Conservation (phyloP, 257 asterid genomes). For the Lycium barbarum region DNA sequence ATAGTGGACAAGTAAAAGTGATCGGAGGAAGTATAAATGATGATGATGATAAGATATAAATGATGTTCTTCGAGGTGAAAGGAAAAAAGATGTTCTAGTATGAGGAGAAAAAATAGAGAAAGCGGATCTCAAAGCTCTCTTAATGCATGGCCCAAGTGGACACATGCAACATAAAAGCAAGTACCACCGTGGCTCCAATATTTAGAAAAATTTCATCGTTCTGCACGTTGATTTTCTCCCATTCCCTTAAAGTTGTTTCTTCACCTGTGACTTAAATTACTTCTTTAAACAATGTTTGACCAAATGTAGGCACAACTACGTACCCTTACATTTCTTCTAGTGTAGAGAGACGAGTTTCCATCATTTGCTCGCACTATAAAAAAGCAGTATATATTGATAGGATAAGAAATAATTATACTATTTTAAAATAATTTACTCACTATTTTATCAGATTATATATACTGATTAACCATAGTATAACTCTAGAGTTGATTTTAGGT, state of each 20-base stretch:
- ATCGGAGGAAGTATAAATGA: too few relatives aligned
- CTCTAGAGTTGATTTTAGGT: too few relatives aligned
- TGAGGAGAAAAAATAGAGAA: not conserved
- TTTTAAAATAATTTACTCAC: too few relatives aligned
- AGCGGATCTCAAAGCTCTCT: constrained; percentile 25
- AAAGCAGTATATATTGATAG: not conserved
- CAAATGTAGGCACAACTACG: not conserved
- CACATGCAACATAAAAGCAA: constrained; percentile 24
- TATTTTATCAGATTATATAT: too few relatives aligned
- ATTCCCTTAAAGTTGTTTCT: not conserved
- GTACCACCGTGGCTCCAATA: not conserved
- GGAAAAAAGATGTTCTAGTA: too few relatives aligned
- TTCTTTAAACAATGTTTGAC: constrained; percentile 8
- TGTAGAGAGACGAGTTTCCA: constrained; percentile 6
- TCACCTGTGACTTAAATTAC: not conserved
- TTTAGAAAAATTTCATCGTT: not conserved
- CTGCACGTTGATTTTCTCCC: not conserved
- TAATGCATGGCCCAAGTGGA: constrained; percentile 27
- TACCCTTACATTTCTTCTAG: not conserved
- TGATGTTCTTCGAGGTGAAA: too few relatives aligned
- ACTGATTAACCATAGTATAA: too few relatives aligned
- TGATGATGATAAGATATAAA: too few relatives aligned
- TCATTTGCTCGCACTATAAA: not conserved
- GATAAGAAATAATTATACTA: too few relatives aligned
- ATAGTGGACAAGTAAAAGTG: too few relatives aligned